Evolutionary conservation across 106 monocot genomes (phyloP).

Genomic region (Alisma plantagoaquatica): DNA sequence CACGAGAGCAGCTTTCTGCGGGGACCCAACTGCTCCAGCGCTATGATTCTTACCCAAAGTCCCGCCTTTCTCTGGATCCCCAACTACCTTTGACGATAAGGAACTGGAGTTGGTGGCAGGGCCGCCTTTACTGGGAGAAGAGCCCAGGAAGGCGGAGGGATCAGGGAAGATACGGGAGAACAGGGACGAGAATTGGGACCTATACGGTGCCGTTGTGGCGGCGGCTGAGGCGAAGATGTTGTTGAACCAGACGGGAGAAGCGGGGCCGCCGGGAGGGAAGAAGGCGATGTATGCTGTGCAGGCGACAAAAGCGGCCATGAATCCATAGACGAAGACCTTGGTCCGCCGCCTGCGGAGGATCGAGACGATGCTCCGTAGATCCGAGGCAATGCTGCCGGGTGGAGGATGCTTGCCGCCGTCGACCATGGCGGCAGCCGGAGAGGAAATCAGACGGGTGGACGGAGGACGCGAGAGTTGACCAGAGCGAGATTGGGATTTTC

Average conservation of each 20-base stretch:
- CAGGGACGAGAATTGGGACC: conserved; percentile 39
- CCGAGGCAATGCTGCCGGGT: neutral
- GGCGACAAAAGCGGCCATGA: conserved; percentile 1
- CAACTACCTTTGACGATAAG: neutral
- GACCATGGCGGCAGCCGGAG: no score
- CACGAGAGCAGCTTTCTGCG: neutral
- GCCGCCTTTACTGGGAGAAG: neutral
- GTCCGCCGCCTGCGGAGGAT: conserved; percentile 5
- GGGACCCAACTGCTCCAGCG: neutral
- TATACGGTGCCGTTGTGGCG: conserved; percentile 36
- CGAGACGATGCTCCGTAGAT: conserved; percentile 1
- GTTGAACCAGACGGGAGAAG: neutral
- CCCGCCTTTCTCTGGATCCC: conserved; percentile 6
- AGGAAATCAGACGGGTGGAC: no score
- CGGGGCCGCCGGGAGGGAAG: conserved; percentile 3
- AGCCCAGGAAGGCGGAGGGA: no score
- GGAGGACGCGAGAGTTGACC: no score
- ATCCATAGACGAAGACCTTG: conserved; percentile 11
- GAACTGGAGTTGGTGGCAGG: neutral
- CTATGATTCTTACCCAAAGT: conserved; percentile 3
- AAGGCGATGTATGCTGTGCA: conserved; percentile 12
- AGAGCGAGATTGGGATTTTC: no score
- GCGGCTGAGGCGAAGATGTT: conserved; percentile 6
- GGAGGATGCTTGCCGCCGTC: no score
- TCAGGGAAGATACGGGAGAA: conserved; percentile 38